Percentiles rank a stretch among this genome's conserved stretches.
Evolutionary conservation across 2,329 filamentous ascomycete genomes (phyloP).

Genomic region (Madurella mycetomatis): DNA sequence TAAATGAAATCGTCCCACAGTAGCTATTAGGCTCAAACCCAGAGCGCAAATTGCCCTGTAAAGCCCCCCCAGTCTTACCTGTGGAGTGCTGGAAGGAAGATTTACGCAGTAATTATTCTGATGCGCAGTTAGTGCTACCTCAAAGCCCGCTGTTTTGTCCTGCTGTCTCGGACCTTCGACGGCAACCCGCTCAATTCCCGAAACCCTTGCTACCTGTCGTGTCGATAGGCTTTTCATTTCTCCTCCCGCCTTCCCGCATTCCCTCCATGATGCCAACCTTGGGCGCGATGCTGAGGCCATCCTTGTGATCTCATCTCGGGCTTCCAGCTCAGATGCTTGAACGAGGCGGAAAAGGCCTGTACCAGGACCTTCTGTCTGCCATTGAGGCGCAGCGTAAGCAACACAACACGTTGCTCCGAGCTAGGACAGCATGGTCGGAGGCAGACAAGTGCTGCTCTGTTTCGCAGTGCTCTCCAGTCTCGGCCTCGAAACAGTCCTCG

Average conservation of each 20-base stretch:
- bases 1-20: slow-evolving; percentile 22
- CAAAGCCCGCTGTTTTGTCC: slow-evolving; percentile 1
- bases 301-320: slow-evolving; percentile 16
- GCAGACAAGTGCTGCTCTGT: slow-evolving; percentile 24
- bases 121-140: slow-evolving; percentile 14
- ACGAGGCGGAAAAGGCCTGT: slow-evolving; percentile 14
- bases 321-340: slow-evolving; percentile 16
- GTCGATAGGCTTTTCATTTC: slow-evolving; percentile 5
- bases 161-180: slow-evolving; percentile 18
- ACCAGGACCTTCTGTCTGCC: slow-evolving; percentile 10
- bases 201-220: slow-evolving; percentile 4
- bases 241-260: slow-evolving; percentile 6
- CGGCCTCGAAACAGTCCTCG: slow-evolving; percentile 21
- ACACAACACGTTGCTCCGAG: slow-evolving; percentile 6
- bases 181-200: slow-evolving; percentile 18
- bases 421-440: slow-evolving; percentile 25
- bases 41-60: slow-evolving; percentile 16
- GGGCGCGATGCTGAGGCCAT: slow-evolving; percentile 19
- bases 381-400: slow-evolving; percentile 9
- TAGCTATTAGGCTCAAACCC: slow-evolving; percentile 20
- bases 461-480: slow-evolving; percentile 25
- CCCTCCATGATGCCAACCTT: slow-evolving; percentile 10
- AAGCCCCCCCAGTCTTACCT: not conserved
- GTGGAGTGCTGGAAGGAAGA: slow-evolving; percentile 6
- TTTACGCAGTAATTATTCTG: slow-evolving; percentile 18